Evolutionary conservation across 2,329 filamentous ascomycete genomes (phyloP).

Genomic region (Cylindrodendrum hubeiense): DNA sequence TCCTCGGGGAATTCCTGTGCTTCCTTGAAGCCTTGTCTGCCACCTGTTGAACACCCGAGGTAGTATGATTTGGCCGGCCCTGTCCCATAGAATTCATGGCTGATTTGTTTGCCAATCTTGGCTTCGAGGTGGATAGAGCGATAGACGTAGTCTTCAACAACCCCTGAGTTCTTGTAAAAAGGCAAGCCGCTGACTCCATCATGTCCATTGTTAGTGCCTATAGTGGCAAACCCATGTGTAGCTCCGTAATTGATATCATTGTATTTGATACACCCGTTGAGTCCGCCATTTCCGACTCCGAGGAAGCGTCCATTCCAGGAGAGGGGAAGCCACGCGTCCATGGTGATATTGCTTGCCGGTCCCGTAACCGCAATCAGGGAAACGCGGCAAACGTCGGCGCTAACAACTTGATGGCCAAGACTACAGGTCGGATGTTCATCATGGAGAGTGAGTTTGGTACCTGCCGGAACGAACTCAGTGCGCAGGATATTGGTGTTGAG

Average conservation of each 20-base stretch:
- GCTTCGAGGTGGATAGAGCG: conserved; percentile 20
- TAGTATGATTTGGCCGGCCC: conserved; percentile 62
- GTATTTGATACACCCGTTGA: conserved; percentile 48
- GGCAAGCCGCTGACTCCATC: conserved; percentile 51
- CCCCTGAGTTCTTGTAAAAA: conserved; percentile 51
- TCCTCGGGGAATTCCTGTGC: conserved; percentile 66
- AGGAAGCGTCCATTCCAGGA: conserved; percentile 1
- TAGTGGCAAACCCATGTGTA: conserved; percentile 56
- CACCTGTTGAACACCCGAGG: conserved; percentile 70
- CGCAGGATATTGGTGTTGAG: no score
- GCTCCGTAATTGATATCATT: conserved; percentile 52
- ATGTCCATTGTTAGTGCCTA: conserved; percentile 64
- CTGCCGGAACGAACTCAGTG: conserved; percentile 24
- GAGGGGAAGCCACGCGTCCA: background rate
- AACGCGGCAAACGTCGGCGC: conserved; percentile 6
- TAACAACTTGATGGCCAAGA: background rate
- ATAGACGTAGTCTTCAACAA: conserved; percentile 53
- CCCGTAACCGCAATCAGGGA: background rate
- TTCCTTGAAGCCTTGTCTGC: conserved; percentile 68
- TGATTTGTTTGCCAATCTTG: background rate
- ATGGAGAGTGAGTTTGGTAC: conserved; percentile 1
- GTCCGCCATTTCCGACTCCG: background rate
- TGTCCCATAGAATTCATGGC: background rate
- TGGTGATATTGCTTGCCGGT: background rate
- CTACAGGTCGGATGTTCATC: conserved; percentile 5